Conservation (phyloP, 1,284 basidiomycete genomes). For the Fomitopsis schrenkii region DNA sequence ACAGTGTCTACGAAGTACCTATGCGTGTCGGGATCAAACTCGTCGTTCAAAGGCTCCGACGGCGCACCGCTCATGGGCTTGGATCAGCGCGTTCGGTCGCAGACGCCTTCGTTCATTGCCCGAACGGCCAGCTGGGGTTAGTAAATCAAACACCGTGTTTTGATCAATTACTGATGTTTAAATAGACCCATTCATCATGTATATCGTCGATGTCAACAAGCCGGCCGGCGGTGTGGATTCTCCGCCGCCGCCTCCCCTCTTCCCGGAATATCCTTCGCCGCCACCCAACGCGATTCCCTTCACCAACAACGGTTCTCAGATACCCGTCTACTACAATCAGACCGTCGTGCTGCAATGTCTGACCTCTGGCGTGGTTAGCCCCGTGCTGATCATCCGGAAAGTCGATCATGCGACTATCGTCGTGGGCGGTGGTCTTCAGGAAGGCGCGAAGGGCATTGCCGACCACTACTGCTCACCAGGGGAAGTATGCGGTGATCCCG, state of each 20-base stretch:
- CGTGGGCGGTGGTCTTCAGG: constrained; percentile 82
- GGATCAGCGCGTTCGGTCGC: constrained; percentile 65
- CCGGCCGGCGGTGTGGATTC: constrained; percentile 71
- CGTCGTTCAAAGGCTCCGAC: constrained; percentile 88
- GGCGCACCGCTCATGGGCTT: constrained; percentile 80
- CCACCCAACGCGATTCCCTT: constrained; percentile 86
- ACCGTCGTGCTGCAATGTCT: constrained; percentile 94
- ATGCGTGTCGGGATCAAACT: constrained; percentile 87
- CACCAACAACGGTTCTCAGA: constrained; percentile 74
- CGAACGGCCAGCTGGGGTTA: constrained; percentile 82
- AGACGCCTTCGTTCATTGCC: constrained; percentile 81
- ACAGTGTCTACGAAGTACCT: constrained; percentile 95
- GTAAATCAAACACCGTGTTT: constrained; percentile 19
- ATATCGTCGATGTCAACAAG: constrained; percentile 86
- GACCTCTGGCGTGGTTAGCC: constrained; percentile 90
- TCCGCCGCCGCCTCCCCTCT: constrained; percentile 72
- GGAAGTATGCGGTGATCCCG: constrained; percentile 89
- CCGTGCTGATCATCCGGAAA: constrained; percentile 89
- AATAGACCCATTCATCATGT: constrained; percentile 91
- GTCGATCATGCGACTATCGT: constrained; percentile 90
- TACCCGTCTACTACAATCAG: constrained; percentile 93
- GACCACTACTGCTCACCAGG: constrained; percentile 78
- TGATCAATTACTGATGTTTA: constrained; percentile 15
- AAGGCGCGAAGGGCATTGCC: constrained; percentile 77
- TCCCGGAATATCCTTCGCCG: constrained; percentile 83